Evolutionary conservation across 2,329 filamentous ascomycete genomes (phyloP).

Genomic region (Fusarium sp.): DNA sequence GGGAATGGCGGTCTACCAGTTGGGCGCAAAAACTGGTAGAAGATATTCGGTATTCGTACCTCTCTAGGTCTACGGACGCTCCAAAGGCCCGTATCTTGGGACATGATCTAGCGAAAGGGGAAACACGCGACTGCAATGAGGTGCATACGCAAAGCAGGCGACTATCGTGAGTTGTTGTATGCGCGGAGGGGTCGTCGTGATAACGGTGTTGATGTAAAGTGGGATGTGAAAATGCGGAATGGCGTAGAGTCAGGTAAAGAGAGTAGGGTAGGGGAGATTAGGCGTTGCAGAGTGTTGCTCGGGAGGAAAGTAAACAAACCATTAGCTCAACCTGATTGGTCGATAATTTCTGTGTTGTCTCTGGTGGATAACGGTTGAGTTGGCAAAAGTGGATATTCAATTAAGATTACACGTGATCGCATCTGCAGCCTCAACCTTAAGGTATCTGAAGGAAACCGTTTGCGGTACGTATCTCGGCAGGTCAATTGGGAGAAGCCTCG

Average conservation of each 20-base stretch:
- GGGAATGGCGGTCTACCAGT: neutral
- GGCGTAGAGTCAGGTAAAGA: conserved; percentile 15
- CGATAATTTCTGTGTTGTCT: neutral
- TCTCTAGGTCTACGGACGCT: conserved; percentile 92
- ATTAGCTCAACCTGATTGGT: conserved; percentile 41
- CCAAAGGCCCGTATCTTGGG: conserved; percentile 87
- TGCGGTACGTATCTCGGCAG: conserved; percentile 30
- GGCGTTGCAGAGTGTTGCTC: conserved; percentile 48
- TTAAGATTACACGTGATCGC: conserved; percentile 21
- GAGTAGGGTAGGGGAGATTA: conserved; percentile 20
- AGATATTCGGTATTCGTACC: conserved; percentile 56
- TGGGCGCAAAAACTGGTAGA: conserved; percentile 30
- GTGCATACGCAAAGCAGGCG: conserved; percentile 16
- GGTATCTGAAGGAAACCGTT: neutral
- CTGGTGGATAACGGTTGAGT: conserved; percentile 20
- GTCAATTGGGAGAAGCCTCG: conserved; percentile 44
- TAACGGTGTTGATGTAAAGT: conserved; percentile 30
- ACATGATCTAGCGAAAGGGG: conserved; percentile 63
- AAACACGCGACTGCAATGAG: conserved; percentile 28
- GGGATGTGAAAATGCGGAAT: conserved; percentile 31
- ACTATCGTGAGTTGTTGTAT: neutral
- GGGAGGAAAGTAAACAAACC: conserved; percentile 56
- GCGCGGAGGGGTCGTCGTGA: neutral
- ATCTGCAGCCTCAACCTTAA: neutral
- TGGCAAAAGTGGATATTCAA: conserved; percentile 10